A percentile compares a stretch with the other conserved stretches of the same genome.
phyloP scores from a whole-genome alignment of 352 stramenopile genomes.

The Pythium plurisporium region DNA sequence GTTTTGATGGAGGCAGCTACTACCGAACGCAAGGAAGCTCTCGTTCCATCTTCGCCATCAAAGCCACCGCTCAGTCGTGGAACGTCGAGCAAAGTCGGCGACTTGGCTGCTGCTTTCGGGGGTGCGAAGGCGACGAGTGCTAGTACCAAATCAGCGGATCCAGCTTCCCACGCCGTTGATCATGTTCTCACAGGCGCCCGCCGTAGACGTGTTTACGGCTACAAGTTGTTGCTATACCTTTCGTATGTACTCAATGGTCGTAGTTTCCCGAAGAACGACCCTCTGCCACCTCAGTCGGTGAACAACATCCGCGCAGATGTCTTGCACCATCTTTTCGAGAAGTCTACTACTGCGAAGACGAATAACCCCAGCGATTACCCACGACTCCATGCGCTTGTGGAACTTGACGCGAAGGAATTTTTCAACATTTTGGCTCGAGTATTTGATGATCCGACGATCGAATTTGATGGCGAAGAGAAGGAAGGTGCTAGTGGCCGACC shows the following conservation, averaged over 20 bases:
- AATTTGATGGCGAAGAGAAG: slow-evolving; percentile 84
- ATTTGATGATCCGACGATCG: slow-evolving; percentile 79
- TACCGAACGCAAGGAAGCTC: slow-evolving; percentile 32
- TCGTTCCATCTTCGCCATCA: slow-evolving; percentile 12
- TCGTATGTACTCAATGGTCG: slow-evolving; percentile 89
- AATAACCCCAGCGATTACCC: slow-evolving; percentile 29
- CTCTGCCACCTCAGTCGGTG: slow-evolving; percentile 56
- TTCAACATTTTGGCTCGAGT: slow-evolving; percentile 77
- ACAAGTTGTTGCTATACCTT: slow-evolving; percentile 89
- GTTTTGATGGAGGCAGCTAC: slow-evolving; percentile 81
- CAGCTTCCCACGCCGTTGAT: slow-evolving; percentile 19
- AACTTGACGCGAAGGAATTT: slow-evolving; percentile 75
- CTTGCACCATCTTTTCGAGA: slow-evolving; percentile 84
- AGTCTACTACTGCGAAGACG: slow-evolving; percentile 29
- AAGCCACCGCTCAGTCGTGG: slow-evolving; percentile 10
- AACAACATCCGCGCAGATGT: slow-evolving; percentile 74
- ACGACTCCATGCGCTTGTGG: slow-evolving; percentile 76
- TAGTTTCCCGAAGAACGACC: slow-evolving; percentile 84
- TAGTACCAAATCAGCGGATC: slow-evolving; percentile 13
- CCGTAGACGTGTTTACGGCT: slow-evolving; percentile 66
- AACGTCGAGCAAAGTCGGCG: slow-evolving; percentile 45
- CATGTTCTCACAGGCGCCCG: slow-evolving; percentile 50
- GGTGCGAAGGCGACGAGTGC: slow-evolving; percentile 19
- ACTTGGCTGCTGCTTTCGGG: slow-evolving; percentile 62
- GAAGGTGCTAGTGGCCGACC: slow-evolving; percentile 27